Base-by-base conservation (phyloP, 768 basidiomycete species). In the Boletus bicolor region DNA sequence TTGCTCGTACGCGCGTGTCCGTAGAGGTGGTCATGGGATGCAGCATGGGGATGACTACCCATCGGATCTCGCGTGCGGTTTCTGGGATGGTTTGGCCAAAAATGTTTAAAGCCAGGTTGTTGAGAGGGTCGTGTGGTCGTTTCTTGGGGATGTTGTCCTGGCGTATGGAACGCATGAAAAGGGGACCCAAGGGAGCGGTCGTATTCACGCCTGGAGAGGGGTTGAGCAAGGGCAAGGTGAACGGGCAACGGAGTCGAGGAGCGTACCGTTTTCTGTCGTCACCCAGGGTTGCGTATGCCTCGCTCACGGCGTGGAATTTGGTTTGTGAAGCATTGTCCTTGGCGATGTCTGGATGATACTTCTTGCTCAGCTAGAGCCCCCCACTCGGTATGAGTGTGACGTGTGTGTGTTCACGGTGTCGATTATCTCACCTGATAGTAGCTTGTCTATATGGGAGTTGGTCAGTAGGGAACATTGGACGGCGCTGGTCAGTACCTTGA, bases 231-330 rank as follows among this genome's bases (percentile, higher is more conserved):
- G 19, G 21, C 12, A 34, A 39, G 7, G n/a, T 12, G 30, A 15
- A 36, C 4, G 14, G 8, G 17, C 1, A 15, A 17, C 34, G 11
- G 42, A 11, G 45, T 17, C 3, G 4, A 17, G 7, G 0, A 15
- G 21, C 73, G 42, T 48, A 77, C 79, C 78, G 72, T 62, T 75
- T 73, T 44, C 79, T 67, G 51, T 79, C 77, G 46, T 81, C 73
- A 7, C 76, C 74, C 8, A 81, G 67, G 19, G 79, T 57, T 1
- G 74, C 66, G 44, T 79, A 81, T 3, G 79, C 79, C 48, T 79
- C 80, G 58, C 77, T 80, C 48, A 78, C 73, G 0, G 68, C 72
- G 47, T 76, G 76, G 54, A 79, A 81, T 47, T 67, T 79, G 53
- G 69, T 65, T 52, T 70, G 73, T 2, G 79, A 72, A 4, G 56